Evolutionary conservation across 2,329 filamentous ascomycete species (phyloP).

Genomic region (Blumeria graminis): DNA sequence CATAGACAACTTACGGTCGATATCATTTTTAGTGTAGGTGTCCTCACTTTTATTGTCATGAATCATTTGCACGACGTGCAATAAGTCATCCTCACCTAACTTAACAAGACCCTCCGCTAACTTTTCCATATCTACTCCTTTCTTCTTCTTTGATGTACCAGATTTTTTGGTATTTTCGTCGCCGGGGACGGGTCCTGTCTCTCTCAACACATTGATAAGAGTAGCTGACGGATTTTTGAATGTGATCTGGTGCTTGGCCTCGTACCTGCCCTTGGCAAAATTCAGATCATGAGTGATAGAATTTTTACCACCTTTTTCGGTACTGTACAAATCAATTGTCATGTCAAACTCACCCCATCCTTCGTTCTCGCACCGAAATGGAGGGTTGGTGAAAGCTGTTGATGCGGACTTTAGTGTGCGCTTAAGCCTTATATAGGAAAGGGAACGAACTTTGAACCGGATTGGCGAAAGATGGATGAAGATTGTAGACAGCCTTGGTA

Average conservation of each 20-base stretch:
- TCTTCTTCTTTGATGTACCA: constrained; percentile 37
- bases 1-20: constrained; percentile 46
- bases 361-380: constrained; percentile 77
- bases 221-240: constrained; percentile 87
- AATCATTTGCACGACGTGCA: constrained; percentile 92
- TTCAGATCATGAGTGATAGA: constrained; percentile 73
- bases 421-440: not conserved
- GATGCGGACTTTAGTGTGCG: constrained; percentile 1
- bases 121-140: constrained; percentile 75
- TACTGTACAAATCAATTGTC: constrained; percentile 56
- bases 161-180: constrained; percentile 44
- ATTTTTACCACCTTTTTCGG: constrained; percentile 67
- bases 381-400: constrained; percentile 55
- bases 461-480: constrained; percentile 84
- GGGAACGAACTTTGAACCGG: constrained; percentile 51
- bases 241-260: constrained; percentile 52
- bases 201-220: constrained; percentile 54
- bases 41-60: constrained; percentile 90
- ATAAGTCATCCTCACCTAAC: constrained; percentile 73
- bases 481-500: constrained; percentile 75
- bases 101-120: constrained; percentile 77
- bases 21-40: constrained; percentile 91
- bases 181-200: constrained; percentile 65
- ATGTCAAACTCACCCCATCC: constrained; percentile 99
- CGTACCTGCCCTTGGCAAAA: constrained; percentile 62